Percentiles rank a stretch among this genome's conserved stretches.
phyloP scores from a whole-genome alignment of 805 yeast genomes.

The Nakazawaea ernobii region DNA sequence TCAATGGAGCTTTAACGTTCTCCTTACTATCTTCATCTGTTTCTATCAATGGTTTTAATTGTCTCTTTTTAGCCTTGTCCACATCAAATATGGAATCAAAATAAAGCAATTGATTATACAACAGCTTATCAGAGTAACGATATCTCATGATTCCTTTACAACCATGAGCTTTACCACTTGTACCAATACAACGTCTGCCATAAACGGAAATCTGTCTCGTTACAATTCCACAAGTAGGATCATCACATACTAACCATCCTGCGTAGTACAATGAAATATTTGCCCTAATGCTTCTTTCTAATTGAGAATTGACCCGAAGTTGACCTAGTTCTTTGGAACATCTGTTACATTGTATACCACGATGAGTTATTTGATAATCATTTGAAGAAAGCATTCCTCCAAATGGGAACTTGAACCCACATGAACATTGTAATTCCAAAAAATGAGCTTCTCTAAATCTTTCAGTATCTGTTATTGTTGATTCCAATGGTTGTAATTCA shows the following conservation, averaged over 20 bases:
- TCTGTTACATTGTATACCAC: slow-evolving; percentile 64
- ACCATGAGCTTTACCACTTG: slow-evolving; percentile 51
- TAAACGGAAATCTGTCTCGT: slow-evolving; percentile 87
- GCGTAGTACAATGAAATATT: slow-evolving; percentile 75
- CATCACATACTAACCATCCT: slow-evolving; percentile 86
- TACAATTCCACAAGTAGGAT: slow-evolving; percentile 67
- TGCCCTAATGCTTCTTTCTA: slow-evolving; percentile 65
- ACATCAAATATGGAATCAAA: slow-evolving; percentile 75
- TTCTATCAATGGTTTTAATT: slow-evolving; percentile 49
- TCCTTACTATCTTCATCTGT: slow-evolving; percentile 30
- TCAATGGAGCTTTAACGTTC: slow-evolving; percentile 20
- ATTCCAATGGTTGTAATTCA: slow-evolving; percentile 68
- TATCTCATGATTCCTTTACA: slow-evolving; percentile 81
- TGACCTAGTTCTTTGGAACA: slow-evolving; percentile 51
- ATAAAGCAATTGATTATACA: slow-evolving; percentile 83
- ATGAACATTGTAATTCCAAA: slow-evolving; percentile 55
- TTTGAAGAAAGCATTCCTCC: slow-evolving; percentile 69
- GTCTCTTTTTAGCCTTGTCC: slow-evolving; percentile 60
- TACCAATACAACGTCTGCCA: slow-evolving; percentile 78
- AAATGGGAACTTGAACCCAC: slow-evolving; percentile 56
- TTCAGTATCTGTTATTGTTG: slow-evolving; percentile 75
- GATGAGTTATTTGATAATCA: slow-evolving; percentile 53
- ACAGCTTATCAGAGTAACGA: slow-evolving; percentile 67
- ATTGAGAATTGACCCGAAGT: slow-evolving; percentile 58
- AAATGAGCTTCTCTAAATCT: slow-evolving; percentile 64